These are phyloP conservation scores for Myxozyma neglecta DNA, from an alignment of 805 yeast species.

Conservation along the genomic window DNA sequence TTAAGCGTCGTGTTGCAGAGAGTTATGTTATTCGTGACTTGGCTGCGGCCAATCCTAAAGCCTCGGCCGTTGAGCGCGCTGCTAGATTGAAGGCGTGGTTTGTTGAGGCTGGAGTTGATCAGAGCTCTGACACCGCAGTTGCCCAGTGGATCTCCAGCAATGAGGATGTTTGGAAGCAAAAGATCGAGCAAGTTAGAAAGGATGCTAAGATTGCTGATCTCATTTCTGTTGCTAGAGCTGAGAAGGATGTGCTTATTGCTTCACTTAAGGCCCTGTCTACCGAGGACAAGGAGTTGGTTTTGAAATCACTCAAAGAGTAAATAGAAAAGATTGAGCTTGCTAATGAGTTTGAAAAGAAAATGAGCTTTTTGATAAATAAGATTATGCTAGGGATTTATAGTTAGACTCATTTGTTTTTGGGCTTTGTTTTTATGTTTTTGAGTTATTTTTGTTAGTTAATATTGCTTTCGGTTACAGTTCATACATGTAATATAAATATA, in stretches of 20 bases:
- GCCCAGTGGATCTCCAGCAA: slow-evolving; percentile 24
- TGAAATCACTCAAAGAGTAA: slow-evolving; percentile 27
- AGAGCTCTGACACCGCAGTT: slow-evolving; percentile 15
- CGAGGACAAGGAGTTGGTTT: slow-evolving; percentile 40
- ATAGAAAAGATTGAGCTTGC: not conserved
- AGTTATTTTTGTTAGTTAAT: too few relatives aligned
- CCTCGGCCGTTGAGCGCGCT: slow-evolving; percentile 74
- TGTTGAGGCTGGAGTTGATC: slow-evolving; percentile 28
- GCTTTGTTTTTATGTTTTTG: not conserved
- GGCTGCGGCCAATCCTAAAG: slow-evolving; percentile 54
- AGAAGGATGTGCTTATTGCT: slow-evolving; percentile 29
- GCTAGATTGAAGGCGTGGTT: slow-evolving; percentile 64
- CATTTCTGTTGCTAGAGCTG: slow-evolving; percentile 19
- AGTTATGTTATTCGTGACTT: slow-evolving; percentile 79
- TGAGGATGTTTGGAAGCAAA: slow-evolving; percentile 5
- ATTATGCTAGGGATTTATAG: not conserved
- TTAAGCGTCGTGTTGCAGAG: slow-evolving; percentile 92
- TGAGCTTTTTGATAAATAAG: not conserved
- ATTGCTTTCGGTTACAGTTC: not conserved
- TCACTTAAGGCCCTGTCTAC: slow-evolving; percentile 39
- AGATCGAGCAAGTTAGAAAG: slow-evolving; percentile 17
- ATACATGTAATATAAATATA: too few relatives aligned
- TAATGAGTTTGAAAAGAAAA: not conserved
- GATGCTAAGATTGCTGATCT: slow-evolving; percentile 23
- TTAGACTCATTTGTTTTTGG: not conserved